These are phyloP conservation scores for Chlamydomonas sp. DNA, from an alignment of 139 green algal genomes.

Conservation along the genomic window DNA sequence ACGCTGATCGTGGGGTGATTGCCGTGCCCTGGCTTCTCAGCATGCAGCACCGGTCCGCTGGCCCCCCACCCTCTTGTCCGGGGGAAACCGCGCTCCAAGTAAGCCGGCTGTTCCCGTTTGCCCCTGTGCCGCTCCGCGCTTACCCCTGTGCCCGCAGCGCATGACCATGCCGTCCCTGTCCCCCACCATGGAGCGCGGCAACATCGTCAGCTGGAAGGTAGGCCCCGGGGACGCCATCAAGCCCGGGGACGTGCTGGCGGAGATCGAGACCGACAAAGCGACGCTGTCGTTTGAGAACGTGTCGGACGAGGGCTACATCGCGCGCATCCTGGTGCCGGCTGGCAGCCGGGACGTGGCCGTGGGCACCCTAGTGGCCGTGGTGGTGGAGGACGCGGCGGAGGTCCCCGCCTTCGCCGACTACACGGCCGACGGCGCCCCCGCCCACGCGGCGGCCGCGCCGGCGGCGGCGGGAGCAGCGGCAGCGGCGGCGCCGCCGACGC, in stretches of 20 bases:
- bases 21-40: no score
- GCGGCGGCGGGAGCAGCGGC: conserved; percentile 14
- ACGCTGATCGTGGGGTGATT: no score
- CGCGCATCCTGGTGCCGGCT: conserved; percentile 72
- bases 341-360: conserved; percentile 83
- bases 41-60: no score
- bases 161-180: conserved; percentile 84
- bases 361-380: conserved; percentile 78
- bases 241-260: conserved; percentile 85
- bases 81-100: no score
- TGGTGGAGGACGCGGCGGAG: conserved; percentile 86
- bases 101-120: no score
- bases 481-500: conserved; percentile 8
- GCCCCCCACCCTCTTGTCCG: no score
- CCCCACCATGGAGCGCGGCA: conserved; percentile 82
- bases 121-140: no score
- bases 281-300: conserved; percentile 66
- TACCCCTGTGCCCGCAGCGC: not conserved
- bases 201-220: conserved; percentile 59
- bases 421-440: not conserved
- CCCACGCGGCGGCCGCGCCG: not conserved
- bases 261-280: conserved; percentile 97
- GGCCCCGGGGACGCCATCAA: conserved; percentile 75
- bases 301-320: conserved; percentile 84
- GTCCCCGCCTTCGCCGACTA: conserved; percentile 80